Base-by-base conservation (phyloP, 2,329 filamentous ascomycete species). In the Colletotrichum limetticola region DNA sequence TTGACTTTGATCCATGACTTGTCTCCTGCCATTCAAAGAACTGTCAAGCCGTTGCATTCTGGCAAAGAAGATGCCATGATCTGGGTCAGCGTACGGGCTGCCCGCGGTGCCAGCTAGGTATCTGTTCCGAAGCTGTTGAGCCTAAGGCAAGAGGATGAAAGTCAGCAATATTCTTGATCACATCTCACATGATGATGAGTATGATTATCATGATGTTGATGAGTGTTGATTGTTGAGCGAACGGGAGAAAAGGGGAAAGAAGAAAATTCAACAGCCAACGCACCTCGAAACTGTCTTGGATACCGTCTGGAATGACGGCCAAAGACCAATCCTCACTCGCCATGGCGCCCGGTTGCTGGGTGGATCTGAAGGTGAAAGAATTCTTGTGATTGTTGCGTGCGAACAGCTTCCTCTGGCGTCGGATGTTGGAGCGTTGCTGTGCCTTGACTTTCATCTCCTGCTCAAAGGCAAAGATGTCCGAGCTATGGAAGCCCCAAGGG, bases 251-350 rank as follows among this genome's bases (percentile, higher is more conserved):
- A 12, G 14, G 55, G 37, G 26, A 35, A 19, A 57, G 49, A 22
- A 28, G 46, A 16, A 12, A 35, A 37, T 7, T 9, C 12, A 35
- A 35, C 14, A 61, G 59, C 55, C 53, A 66, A 71, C 74, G 49
- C 53, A 75, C 74, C 68, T 75, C 74, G 28, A 71, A 75, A 64
- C 37, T 74, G 67, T 75, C 74, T 66, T 74, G 67, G 42, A 74
- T 62, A 6, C 68, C 67, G 19, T 74, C 74, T 19, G 59, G 60
- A 32, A 58, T 28, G 14, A 32, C 55, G 46, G 42, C 28, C 24
- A 71, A 26, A 53, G 46, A 62, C 58, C 67, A 67, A 22, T 67
- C 74, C 30, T 66, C 67, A 49, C 26, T 66, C n/a, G 68, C 5
- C 71, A 74, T 74, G 49, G 22, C 24, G 55, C 37, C 61, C 46